Conservation (phyloP, 352 stramenopile genomes). For the Phytophthora pistaciae region DNA sequence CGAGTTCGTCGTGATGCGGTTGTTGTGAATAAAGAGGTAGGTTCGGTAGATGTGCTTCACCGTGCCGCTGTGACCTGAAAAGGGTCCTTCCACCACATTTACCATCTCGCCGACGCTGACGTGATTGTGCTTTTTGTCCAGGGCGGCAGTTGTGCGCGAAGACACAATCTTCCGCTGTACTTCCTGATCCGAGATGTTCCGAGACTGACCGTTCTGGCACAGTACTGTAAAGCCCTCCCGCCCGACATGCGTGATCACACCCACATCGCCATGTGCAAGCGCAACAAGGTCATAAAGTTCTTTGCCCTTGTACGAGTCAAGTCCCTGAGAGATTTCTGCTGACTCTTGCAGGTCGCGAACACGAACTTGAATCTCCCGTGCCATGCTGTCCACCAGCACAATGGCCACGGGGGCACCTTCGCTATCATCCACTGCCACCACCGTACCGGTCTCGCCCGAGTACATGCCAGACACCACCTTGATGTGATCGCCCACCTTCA, state of each 20-base stretch:
- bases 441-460: constrained; percentile 90
- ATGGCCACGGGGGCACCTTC: constrained; percentile 88
- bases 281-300: constrained; percentile 91
- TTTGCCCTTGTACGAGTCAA: constrained; percentile 92
- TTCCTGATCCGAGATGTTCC: constrained; percentile 89
- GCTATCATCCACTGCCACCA: constrained; percentile 89
- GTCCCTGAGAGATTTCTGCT: constrained; percentile 88
- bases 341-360: constrained; percentile 92
- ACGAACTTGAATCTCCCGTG: constrained; percentile 92
- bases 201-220: constrained; percentile 86
- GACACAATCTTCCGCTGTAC: constrained; percentile 91
- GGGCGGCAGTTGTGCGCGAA: constrained; percentile 75
- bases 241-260: constrained; percentile 92
- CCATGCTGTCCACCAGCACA: constrained; percentile 91
- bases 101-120: constrained; percentile 92
- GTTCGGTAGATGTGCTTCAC: constrained; percentile 93
- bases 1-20: constrained; percentile 89
- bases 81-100: constrained; percentile 88
- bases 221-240: constrained; percentile 89
- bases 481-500: constrained; percentile 93
- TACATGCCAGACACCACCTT: constrained; percentile 92
- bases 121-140: constrained; percentile 93
- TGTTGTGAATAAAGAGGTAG: constrained; percentile 92
- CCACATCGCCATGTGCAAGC: constrained; percentile 87
- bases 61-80: constrained; percentile 86